Conservation (phyloP, 169 alveolate genomes). For the Plasmodium knowlesi region DNA sequence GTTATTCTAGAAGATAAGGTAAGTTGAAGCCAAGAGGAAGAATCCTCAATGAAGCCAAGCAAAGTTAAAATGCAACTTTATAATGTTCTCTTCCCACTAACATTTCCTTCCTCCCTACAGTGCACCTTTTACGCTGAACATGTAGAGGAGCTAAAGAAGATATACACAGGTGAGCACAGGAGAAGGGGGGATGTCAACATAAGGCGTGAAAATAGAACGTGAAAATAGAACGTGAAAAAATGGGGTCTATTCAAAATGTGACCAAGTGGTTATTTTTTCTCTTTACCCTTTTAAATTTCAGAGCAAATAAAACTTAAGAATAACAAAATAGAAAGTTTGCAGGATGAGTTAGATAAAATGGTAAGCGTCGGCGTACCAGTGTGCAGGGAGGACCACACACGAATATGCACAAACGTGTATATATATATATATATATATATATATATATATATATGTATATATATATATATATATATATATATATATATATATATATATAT, state of each 20-base stretch:
- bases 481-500: too few species aligned
- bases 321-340: constrained; percentile 28
- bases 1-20: constrained; percentile 64
- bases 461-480: too few species aligned
- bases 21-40: not conserved
- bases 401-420: not conserved
- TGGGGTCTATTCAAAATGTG: not conserved
- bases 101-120: constrained; percentile 4
- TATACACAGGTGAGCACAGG: constrained; percentile 38
- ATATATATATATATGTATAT: too few species aligned
- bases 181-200: not conserved
- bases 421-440: too few species aligned
- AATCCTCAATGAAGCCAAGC: not conserved
- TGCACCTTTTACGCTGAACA: constrained; percentile 70
- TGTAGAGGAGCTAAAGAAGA: constrained; percentile 54
- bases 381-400: not conserved
- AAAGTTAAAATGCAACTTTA: not conserved
- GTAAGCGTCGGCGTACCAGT: not conserved
- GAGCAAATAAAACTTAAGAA: constrained; percentile 49
- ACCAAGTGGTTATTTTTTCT: not conserved
- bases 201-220: not conserved
- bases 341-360: constrained; percentile 31
- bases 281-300: not conserved
- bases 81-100: not conserved
- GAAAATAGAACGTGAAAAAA: not conserved